Evolutionary conservation across 306 rosid species (phyloP).

Genomic region (Medicago truncatula): DNA sequence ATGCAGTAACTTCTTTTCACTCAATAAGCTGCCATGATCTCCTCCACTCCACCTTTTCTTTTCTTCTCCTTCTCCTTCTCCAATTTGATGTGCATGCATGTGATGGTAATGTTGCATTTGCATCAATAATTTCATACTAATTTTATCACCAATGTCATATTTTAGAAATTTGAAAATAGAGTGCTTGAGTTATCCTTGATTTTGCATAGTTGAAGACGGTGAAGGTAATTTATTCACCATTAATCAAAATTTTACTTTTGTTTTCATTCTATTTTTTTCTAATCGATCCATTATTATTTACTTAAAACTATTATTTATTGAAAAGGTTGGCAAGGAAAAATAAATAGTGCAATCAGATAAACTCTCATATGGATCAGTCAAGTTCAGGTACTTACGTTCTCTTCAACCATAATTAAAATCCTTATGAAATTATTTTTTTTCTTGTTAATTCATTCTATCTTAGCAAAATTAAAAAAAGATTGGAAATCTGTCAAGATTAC

Average conservation of each 20-base stretch:
- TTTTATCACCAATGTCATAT: no score
- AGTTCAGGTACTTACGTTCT: neutral
- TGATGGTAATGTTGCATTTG: neutral
- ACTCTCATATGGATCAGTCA: neutral
- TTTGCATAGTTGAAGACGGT: neutral
- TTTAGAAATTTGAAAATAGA: no score
- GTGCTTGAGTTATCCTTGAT: no score
- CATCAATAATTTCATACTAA: neutral
- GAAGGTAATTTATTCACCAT: no score
- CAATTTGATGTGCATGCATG: neutral
- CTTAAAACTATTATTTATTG: no score
- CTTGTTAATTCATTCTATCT: neutral
- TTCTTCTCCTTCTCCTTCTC: neutral
- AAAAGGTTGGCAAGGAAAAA: no score
- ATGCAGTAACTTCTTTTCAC: neutral
- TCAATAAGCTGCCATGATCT: neutral
- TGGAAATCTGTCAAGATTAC: neutral
- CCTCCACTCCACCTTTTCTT: neutral
- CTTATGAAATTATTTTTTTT: no score
- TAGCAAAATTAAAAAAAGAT: neutral
- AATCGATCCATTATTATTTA: no score
- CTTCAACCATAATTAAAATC: neutral
- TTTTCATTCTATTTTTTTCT: no score
- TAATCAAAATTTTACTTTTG: no score
- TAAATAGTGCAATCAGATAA: no score